Base-by-base conservation (phyloP, 495 filamentous ascomycete genomes). In the Chaetomium cochliodes region DNA sequence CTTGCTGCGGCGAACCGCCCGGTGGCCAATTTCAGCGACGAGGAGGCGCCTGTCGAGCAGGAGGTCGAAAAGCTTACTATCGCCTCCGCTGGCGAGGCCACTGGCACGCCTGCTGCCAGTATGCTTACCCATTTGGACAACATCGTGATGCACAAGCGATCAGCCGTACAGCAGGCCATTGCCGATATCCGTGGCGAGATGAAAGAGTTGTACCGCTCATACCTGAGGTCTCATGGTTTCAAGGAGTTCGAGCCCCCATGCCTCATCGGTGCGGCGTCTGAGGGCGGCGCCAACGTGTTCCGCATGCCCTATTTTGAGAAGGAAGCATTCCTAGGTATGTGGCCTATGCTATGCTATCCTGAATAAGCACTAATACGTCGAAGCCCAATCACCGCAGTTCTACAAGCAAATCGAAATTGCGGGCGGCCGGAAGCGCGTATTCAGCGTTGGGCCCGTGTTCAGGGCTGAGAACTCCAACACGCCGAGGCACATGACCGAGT, bases 401-500 rank as follows among this genome's bases (percentile, higher is more conserved):
- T 93, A 96, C 76, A 97, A 98, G 81, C 94, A 98, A 70, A 92
- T 96, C 82, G 88, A 92, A 73, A 96, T 98, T 70, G 92, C 93
- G 25, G 92, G 92, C 70, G 94, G 96, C 58, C 85, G 94, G 75
- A 87, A 93, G 73, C 88, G 86, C 62, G 93, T 98, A 13, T 97
- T 90, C 73, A 90, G 92, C 72, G 88, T 96, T 62, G 91, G 90
- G 0, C 71, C 90, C 5, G 93, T 98, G 11, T 98, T 97, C 87
- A 85, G 93, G 73, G 94, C 94, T 0, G 94, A 98, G 80, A 96
- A 98, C 76, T 93, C 89, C 61, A 97, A 97, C 73, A 98, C 94
- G 1, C 92, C 96, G 71, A 84, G 94, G 58, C 94, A 98, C 76
- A 89, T 97, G 87, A 98, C 92, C 15, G 94, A 97, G 67, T 98